Conservation (phyloP, 352 stramenopile species). For the Phytophthora pseudosyringae region DNA sequence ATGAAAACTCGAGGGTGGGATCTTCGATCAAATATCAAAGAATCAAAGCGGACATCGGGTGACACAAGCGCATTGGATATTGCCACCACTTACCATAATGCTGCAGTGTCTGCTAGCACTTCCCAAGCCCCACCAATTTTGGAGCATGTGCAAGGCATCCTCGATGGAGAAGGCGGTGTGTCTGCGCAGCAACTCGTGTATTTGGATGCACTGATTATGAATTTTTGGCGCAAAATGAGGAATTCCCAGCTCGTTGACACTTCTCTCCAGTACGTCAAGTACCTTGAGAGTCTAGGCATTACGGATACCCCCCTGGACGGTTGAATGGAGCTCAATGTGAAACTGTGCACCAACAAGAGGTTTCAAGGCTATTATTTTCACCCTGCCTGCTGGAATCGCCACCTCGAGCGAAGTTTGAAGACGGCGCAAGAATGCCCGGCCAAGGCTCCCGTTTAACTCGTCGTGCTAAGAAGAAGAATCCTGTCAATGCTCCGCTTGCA, state of each 20-base stretch:
- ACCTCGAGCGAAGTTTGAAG: background rate
- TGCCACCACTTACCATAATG: constrained; percentile 26
- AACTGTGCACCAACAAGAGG: constrained; percentile 6
- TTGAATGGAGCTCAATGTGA: background rate
- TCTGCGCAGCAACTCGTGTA: constrained; percentile 59
- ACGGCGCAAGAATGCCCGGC: constrained; percentile 14
- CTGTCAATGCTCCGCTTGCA: constrained; percentile 7
- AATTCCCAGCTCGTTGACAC: constrained; percentile 39
- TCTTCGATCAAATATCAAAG: constrained; percentile 37
- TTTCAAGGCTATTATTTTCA: constrained; percentile 32
- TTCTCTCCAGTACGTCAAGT: constrained; percentile 55
- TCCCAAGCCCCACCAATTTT: constrained; percentile 26
- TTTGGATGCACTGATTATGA: constrained; percentile 66
- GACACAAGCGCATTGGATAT: constrained; percentile 16
- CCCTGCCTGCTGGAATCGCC: constrained; percentile 4
- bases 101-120: constrained; percentile 27
- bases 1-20: constrained; percentile 67
- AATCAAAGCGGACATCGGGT: background rate
- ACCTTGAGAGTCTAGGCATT: constrained; percentile 42
- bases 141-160: constrained; percentile 52
- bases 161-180: constrained; percentile 34
- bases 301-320: constrained; percentile 4
- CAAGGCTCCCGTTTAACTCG: constrained; percentile 16
- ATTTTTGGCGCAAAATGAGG: constrained; percentile 53
- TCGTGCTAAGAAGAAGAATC: constrained; percentile 23